phyloP scores from a whole-genome alignment of 2,329 filamentous ascomycete species.

The Cercospora citrullina region DNA sequence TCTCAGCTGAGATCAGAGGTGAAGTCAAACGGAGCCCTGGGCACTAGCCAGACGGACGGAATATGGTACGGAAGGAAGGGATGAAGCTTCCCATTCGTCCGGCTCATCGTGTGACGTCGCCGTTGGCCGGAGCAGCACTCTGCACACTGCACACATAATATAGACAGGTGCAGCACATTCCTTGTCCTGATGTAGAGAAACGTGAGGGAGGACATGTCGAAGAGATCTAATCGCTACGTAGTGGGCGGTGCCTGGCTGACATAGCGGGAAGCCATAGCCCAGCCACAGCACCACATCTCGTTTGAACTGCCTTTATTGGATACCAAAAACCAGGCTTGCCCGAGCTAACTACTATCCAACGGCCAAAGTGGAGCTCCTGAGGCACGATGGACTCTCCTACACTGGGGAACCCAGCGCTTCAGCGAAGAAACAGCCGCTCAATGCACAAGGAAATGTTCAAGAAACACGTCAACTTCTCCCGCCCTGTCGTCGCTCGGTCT shows the following conservation, averaged over 20 bases:
- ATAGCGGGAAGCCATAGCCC: neutral
- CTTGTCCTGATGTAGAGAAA: neutral
- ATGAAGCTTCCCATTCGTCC: slow-evolving; percentile 1
- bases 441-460: neutral
- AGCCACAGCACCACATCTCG: neutral
- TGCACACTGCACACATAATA: neutral
- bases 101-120: neutral
- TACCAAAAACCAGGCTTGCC: neutral
- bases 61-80: neutral
- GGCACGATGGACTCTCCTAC: slow-evolving; percentile 3
- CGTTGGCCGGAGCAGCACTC: neutral
- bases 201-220: neutral
- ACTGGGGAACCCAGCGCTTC: neutral
- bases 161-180: neutral
- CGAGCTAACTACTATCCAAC: neutral
- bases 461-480: slow-evolving; percentile 17
- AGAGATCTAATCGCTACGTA: neutral
- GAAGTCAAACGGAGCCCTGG: neutral
- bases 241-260: neutral
- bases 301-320: neutral
- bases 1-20: neutral
- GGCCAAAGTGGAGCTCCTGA: neutral
- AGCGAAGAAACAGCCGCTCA: neutral
- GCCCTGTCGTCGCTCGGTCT: neutral
- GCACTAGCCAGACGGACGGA: neutral